Percentiles rank a stretch among this genome's conserved stretches.
Conservation (phyloP, 2,329 filamentous ascomycete genomes). For the Beauveria sp. region DNA sequence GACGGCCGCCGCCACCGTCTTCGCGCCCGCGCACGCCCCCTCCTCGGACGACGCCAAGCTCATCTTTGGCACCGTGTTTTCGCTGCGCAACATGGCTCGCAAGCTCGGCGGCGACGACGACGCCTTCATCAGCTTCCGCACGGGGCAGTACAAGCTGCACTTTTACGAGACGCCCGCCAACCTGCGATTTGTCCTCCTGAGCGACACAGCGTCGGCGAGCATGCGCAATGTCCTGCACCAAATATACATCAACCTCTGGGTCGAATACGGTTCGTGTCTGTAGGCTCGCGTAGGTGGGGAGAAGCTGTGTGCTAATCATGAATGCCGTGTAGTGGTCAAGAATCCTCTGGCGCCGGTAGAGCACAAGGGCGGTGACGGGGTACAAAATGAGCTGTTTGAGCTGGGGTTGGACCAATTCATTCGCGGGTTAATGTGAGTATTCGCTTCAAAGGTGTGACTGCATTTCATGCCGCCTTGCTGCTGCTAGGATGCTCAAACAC, state of each 20-base stretch:
- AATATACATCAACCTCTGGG: slow-evolving; percentile 97
- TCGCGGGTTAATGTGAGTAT: slow-evolving; percentile 49
- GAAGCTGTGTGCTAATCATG: neutral
- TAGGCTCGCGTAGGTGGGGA: neutral
- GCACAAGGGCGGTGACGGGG: slow-evolving; percentile 60
- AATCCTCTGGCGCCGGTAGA: slow-evolving; percentile 62
- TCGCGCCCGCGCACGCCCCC: slow-evolving; percentile 21
- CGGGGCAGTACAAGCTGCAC: slow-evolving; percentile 93
- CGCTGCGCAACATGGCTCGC: slow-evolving; percentile 89
- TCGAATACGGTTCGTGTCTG: slow-evolving; percentile 69
- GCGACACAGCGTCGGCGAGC: slow-evolving; percentile 79
- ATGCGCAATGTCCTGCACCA: slow-evolving; percentile 94
- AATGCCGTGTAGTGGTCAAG: slow-evolving; percentile 51
- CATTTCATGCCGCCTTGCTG: neutral
- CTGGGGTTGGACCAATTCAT: slow-evolving; percentile 71
- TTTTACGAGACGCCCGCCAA: slow-evolving; percentile 98
- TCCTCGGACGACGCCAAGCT: slow-evolving; percentile 84
- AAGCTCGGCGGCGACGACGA: slow-evolving; percentile 92
- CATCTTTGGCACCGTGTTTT: slow-evolving; percentile 95
- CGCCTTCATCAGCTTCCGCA: slow-evolving; percentile 90
- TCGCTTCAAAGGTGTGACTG: neutral
- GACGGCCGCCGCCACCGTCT: neutral
- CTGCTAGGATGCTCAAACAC: neutral
- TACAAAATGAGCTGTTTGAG: slow-evolving; percentile 64
- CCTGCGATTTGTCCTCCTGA: slow-evolving; percentile 94